Base-by-base conservation (phyloP, 2,329 filamentous ascomycete genomes). In the Huntiella savannae region DNA sequence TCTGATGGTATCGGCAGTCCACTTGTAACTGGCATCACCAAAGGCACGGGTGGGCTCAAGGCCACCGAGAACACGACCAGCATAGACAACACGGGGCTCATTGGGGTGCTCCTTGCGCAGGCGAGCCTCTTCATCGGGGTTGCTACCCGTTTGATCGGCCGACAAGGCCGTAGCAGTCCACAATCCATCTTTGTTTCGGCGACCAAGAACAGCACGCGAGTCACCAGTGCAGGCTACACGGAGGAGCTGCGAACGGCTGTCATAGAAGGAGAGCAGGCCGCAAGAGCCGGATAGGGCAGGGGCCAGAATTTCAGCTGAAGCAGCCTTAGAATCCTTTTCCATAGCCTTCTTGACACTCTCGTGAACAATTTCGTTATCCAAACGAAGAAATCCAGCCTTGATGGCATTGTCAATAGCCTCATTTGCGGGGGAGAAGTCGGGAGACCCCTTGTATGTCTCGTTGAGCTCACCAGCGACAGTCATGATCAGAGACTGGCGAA, bases 271-370 rank as follows among this genome's bases (percentile, higher is more conserved):
- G 7, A 98, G 72, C 4, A 98, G 74, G 36, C 91, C 92, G 59
- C 91, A 98, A 1, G 92, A 96, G n/a, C 91, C 91, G 2, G 91
- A 95, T 17, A 96, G 69, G 5, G 91, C 92, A 6, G 91, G 91
- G 7, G 87, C 87, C 11, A 98, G 74, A 5, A 93, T 70, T 62
- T 96, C 87, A 4, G 91, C 88, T 2, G 88, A 91, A 13, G 85
- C 77, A n/a, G 79, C 73, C 63, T 93, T 93, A 22, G 85, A 91
- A 54, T 87, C 83, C 12, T 81, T 77, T 59, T 92, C 86, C 54
- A 92, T 71, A 10, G 95, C 85, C 61, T 88, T 93, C 54, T 91
- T 75, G 33, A 94, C 88, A 51, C 84, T 93, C 59, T 86, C 82
- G 62, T 96, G 76, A 6, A 93, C 84, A 56, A 98, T 98, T 58